Evolutionary conservation across 2,329 filamentous ascomycete species (phyloP), one percentile per base, ranked within the genome.

Genomic region (Neurospora crassa): DNA sequence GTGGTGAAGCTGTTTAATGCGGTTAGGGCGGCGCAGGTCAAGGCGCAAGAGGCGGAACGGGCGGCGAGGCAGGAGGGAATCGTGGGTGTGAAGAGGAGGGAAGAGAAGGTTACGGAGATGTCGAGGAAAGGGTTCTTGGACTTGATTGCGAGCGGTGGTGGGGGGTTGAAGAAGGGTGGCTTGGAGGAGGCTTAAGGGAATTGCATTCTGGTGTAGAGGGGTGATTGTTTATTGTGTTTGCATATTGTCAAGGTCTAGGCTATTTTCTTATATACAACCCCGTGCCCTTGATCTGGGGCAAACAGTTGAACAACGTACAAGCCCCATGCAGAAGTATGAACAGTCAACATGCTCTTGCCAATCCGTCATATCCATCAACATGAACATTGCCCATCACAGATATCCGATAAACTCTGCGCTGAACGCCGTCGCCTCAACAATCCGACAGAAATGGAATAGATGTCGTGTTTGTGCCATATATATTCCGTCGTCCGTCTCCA

Each of bases 1-100:
- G 96, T 99, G 53, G 91, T 98, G 34, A 96, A 95, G 84, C 85
- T 99, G 72, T 99, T 99, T 83, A 97, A 98, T 80, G 96, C 96
- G 0, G 94, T 99, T 41, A 87, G 95, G 67, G 93, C 93, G 29
- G 94, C 96, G 16, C 96, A 99, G 82, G 92, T 97, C 71, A 92
- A 94, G 81, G 94, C 91, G 2, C 88, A 91, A 72, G 90, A 95
- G 81, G 91, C 93, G 5, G 90, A 92, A 78, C 88, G 85, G 80
- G 88, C 88, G 75, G 87, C 89, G 68, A 88, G 88, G 80, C 89
- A 89, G 75, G 88, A 90, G 73, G 92, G 93, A 3, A 84, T 96
- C 0, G 87, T 97, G 41, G 95, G 95, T 1, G 89, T 93, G 78
- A 88, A 87, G 73, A 89, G 92, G 80, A 89, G 93, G 75, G 91